Evolutionary conservation across 192 early-diverging fungal species (phyloP), one percentile per base, ranked within the genome.

Genomic region (Backusella liffmaniae): DNA sequence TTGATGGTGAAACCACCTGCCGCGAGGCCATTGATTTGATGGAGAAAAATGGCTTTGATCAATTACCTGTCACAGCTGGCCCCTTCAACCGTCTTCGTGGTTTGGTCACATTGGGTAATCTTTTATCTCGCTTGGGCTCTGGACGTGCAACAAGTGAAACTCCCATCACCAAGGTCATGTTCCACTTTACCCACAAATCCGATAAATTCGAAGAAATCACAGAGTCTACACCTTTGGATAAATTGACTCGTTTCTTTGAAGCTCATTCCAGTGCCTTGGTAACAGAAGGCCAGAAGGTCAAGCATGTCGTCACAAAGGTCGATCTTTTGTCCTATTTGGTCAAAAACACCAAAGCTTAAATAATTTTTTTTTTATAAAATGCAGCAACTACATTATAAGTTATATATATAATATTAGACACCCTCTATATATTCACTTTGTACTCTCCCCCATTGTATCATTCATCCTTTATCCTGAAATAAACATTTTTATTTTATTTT

Each of bases 251-350:
- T 42, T 99, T 98, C 86, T 98, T 99, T 83, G 97, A 98, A 79
- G 94, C 90, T 70, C 89, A 98, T 87, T 94, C 91, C 66, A 87
- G 90, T 9, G 98, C 94, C 32, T 87, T 99, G 69, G 95, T 99
- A 36, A 99, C 98, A 21, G 84, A 85, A 49, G 89, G 90, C 65
- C 87, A 90, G 53, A 88, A 88, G 72, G 92, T 96, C 53, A 75
- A 82, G 72, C 91, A 93, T 69, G 94, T 99, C n/a, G 89, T 98
- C 32, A 99, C 96, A 70, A 97, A 97, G 80, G 91, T 98, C 65
- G 98, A 99, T 81, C 83, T 99, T 72, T 86, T 99, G 26, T 82
- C 90, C 1, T 94, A 86, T 77, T 82, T 99, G 76, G 91, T 95
- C 73, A 88, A 92, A 51, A 74, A 80, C 34, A 76, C 81, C 76